Evolutionary conservation across 1,284 basidiomycete genomes (phyloP), one percentile per base, ranked within the genome.

Genomic region (Sporisorium sorghi): DNA sequence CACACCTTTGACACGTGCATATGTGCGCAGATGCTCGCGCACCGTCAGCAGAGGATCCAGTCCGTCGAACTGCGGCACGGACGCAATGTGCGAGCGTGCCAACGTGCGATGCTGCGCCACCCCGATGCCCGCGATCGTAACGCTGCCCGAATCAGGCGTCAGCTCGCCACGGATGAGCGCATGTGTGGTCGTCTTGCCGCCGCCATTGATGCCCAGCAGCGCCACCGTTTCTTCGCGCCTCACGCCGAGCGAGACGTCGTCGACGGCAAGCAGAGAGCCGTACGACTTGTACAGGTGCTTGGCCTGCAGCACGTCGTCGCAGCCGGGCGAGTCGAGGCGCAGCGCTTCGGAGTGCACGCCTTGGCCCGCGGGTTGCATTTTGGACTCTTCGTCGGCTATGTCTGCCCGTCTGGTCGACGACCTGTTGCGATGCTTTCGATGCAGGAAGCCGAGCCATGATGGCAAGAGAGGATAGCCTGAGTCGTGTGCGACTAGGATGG

Each of bases 191-290:
- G 91, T 92, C 85, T 93, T 93, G 0, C 85, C 86, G 11, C 91
- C 92, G 1, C 92, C 92, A 71, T 93, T 93, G 0, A 91, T 91
- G 4, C 92, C 92, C 17, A 93, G 87, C 69, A 93, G 84, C 4
- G 90, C 90, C 69, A 92, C 91, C 2, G 91, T 88, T 1, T 89
- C 90, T 47, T 91, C 88, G 19, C 84, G 84, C 0, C 88, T 85
- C 12, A 93, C 90, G 0, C 89, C 90, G 75, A 93, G 89, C 62
- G 88, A 90, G 42, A 92, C 89, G 70, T 91, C 87, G 77, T 92
- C 89, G 0, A 93, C 91, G 0, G 90, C 91, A 37, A 86, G 88
- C 32, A 88, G 88, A 8, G 60, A 84, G 7, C 86, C 86, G 66
- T 89, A 93, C 2, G 88, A 85, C 82, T 92, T 93, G 8, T 88